phyloP scores from a whole-genome alignment of 106 monocot genomes.

The Dioscorea zingiberensis region DNA sequence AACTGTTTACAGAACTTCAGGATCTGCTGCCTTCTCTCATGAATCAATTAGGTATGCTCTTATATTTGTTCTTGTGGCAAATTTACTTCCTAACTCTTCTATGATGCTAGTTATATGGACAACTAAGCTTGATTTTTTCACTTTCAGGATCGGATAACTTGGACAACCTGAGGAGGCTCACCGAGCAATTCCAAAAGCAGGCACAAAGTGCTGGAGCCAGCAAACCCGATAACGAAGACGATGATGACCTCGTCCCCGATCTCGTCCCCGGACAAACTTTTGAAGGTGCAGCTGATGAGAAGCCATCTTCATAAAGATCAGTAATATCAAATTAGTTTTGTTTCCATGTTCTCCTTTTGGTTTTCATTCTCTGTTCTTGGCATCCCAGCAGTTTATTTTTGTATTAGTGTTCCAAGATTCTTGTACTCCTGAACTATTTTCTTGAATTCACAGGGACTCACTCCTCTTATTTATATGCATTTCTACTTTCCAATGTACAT shows the following conservation, averaged over 20 bases:
- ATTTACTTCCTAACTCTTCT: too few species aligned
- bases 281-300: conserved; percentile 14
- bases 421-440: too few species aligned
- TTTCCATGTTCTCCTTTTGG: neutral
- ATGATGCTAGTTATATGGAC: too few species aligned
- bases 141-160: conserved; percentile 13
- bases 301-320: neutral
- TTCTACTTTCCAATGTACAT: too few species aligned
- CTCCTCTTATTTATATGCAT: too few species aligned
- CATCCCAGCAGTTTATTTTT: too few species aligned
- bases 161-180: conserved; percentile 12
- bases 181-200: conserved; percentile 18
- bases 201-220: neutral
- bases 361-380: neutral
- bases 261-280: conserved; percentile 15
- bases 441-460: too few species aligned
- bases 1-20: neutral
- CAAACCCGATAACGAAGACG: conserved; percentile 4
- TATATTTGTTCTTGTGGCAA: neutral
- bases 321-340: too few species aligned
- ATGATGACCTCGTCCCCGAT: conserved; percentile 14
- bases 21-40: conserved; percentile 9
- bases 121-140: too few species aligned
- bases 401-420: too few species aligned
- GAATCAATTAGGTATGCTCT: conserved; percentile 1